Percentiles rank a stretch among this genome's conserved stretches.
phyloP scores from a whole-genome alignment of 345 rosid genomes.

The Microthlaspi erraticum region DNA sequence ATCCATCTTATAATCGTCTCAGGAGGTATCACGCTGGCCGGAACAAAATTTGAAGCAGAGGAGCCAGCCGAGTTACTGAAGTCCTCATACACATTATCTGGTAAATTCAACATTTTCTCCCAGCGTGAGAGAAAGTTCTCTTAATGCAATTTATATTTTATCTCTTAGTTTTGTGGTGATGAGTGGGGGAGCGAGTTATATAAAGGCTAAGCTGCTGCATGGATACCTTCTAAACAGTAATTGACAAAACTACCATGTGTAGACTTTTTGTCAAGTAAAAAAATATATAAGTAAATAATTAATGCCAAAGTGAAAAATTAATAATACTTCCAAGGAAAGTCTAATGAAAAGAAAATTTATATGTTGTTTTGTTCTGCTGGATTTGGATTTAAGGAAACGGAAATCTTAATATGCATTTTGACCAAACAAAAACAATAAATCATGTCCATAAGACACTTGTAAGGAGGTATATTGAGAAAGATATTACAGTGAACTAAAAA shows the following conservation, averaged over 20 bases:
- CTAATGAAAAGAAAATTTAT: constrained; percentile 12
- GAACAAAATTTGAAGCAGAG: background rate
- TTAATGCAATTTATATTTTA: background rate
- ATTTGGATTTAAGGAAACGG: background rate
- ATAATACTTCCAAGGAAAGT: constrained; percentile 14
- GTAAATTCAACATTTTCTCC: constrained; percentile 30
- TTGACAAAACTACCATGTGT: background rate
- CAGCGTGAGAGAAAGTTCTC: background rate
- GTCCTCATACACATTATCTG: constrained; percentile 39
- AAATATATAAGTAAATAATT: constrained; percentile 4
- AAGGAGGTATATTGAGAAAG: background rate
- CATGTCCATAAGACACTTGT: background rate
- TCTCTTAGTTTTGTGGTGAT: constrained; percentile 27
- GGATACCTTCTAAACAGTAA: constrained; percentile 1
- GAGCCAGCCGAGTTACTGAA: background rate
- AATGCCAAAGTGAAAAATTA: background rate
- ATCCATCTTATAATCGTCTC: constrained; percentile 33
- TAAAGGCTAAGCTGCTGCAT: constrained; percentile 10
- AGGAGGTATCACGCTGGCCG: background rate
- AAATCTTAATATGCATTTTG: constrained; percentile 20
- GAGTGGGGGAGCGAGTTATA: constrained; percentile 31
- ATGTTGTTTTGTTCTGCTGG: constrained; percentile 3
- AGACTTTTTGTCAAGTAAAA: background rate
- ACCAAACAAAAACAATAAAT: constrained; percentile 5
- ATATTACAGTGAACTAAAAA: background rate